Base-by-base conservation (phyloP, 352 stramenopile genomes). In the Halophytophthora polymorphica region DNA sequence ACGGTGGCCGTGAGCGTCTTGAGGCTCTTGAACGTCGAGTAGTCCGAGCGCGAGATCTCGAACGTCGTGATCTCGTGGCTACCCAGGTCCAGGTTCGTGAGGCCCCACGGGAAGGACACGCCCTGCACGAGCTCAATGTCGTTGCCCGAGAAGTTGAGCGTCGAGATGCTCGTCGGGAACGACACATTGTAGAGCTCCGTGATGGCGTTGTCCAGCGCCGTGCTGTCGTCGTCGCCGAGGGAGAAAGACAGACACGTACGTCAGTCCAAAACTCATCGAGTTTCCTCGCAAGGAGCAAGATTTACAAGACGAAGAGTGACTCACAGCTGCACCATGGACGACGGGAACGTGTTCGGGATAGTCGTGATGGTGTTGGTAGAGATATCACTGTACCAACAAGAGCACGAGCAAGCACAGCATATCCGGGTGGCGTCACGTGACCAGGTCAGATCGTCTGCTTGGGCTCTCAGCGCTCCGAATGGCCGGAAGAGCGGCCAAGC, bases 31-130 rank as follows among this genome's bases (percentile, higher is more conserved):
- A 90, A 73, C 0, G 61, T 86, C 11, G 61, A 59, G 56, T 85
- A 75, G 45, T 90, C 80, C 0, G 74, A 82, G 2, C 71, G 71
- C 1, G 69, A 83, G 38, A 91, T 74, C 48, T 89, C 80, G 28
- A 91, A 81, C n/a, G 73, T 71, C 7, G 56, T 71, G 58, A 91
- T 88, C 44, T 69, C 54, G 33, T 63, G 62, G 1, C 38, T 40
- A 23, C 69, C 76, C n/a, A 91, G 45, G 23, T 77, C 63, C 34
- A 89, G 52, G 5, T 65, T 73, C 3, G 71, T 56, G 14, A 91
- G 54, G 1, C 60, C 56, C 36, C 73, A 58, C 6, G 80, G 77
- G 54, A 91, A 88, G 13, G 61, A 58, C 14, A 87, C 71, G 19
- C 77, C 80, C 13, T 51, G 50, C 46, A 91, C 68, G 11, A 64